Base-by-base conservation (phyloP, 345 rosid genomes). In the Lumnitzera littorea region DNA sequence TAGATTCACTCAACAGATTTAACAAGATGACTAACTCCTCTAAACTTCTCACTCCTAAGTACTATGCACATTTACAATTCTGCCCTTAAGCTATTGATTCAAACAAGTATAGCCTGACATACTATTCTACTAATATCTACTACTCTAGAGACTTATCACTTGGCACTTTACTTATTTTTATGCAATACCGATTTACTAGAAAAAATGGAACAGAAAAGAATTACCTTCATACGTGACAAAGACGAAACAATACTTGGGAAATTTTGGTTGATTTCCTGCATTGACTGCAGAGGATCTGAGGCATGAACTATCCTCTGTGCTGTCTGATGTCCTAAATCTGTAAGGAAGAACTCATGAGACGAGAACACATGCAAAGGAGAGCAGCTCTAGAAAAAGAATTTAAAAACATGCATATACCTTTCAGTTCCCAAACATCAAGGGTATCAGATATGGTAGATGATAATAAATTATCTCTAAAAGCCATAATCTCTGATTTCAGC, bases 261-360 rank as follows among this genome's bases (percentile, higher is more conserved):
- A 73, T 94, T 94, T 74, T 90, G 99, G 78, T 78, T 94, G 69
- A 94, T 90, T 79, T 94, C 97, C 69, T 84, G 92, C 97, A 94
- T 94, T 57, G 92, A 80, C 66, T 88, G 99, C 67, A 88, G 70
- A 71, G 99, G 95, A 73, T 94, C 96, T 61, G 95, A 86, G 63
- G 96, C 92, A 51, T 85, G 97, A 60, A 90, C 89, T 69, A 94
- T 94, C 72, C 97, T 84, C 80, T 94, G 97, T 24, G 92, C 95
- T 47, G 99, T 94, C 78, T 94, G 99, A 82, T 94, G 97, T 60
- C 99, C 99, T 67, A 94, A 70, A 84, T 94, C 99, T 94, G 92
- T 71, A 52, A 62, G 58, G 46, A 50, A 63, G 70, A 65, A 27
- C 10, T 53, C 63, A 24, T 78, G 58, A 70, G 70, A 62, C 57